Percentiles rank a stretch among this genome's conserved stretches.
phyloP scores from a whole-genome alignment of 2,329 filamentous ascomycete genomes.

The Botryotinia narcissicola region DNA sequence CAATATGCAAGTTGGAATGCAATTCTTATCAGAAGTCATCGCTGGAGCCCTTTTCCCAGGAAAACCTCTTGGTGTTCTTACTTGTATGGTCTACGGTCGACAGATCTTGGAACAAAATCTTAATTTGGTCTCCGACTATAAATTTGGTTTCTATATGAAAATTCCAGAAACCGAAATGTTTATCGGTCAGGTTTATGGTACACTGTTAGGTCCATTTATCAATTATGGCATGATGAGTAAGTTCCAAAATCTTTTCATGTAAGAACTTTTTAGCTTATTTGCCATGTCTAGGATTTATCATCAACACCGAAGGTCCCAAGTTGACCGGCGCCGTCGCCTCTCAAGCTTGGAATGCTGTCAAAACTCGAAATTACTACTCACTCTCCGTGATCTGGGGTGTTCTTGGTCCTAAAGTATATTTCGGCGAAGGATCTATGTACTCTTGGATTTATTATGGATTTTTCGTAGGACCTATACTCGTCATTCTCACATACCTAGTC shows the following conservation, averaged over 20 bases:
- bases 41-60: conserved; percentile 51
- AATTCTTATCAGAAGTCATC: conserved; percentile 48
- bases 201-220: conserved; percentile 38
- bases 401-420: conserved; percentile 39
- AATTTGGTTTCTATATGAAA: conserved; percentile 43
- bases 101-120: conserved; percentile 41
- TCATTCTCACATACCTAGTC: conserved; percentile 31
- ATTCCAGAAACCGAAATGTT: conserved; percentile 42
- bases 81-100: conserved; percentile 37
- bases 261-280: neutral
- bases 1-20: conserved; percentile 47
- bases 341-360: conserved; percentile 36
- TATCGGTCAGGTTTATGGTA: conserved; percentile 39
- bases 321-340: conserved; percentile 30
- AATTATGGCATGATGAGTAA: conserved; percentile 39
- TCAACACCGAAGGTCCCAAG: conserved; percentile 21
- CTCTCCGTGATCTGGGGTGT: conserved; percentile 41
- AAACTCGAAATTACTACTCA: conserved; percentile 38
- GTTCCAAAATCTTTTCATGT: neutral
- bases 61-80: conserved; percentile 49
- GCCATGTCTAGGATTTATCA: conserved; percentile 10
- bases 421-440: conserved; percentile 32
- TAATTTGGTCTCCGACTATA: conserved; percentile 40
- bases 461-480: conserved; percentile 35
- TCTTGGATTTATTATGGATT: conserved; percentile 38